Evolutionary conservation across 345 rosid genomes (phyloP).

Genomic region (Pelargonium nanum): DNA sequence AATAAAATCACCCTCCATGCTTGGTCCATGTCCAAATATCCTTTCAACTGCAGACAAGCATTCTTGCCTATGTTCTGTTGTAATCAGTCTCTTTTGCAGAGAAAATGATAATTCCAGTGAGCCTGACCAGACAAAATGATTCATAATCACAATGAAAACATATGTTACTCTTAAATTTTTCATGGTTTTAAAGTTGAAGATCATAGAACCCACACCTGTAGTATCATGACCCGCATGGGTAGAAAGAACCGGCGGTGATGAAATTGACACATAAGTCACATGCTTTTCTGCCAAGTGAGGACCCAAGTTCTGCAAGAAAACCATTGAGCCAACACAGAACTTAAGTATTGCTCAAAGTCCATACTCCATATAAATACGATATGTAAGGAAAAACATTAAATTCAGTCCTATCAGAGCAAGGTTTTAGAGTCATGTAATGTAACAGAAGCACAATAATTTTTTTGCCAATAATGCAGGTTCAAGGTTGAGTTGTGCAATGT

Average conservation of each 20-base stretch:
- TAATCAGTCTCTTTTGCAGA: slow-evolving; percentile 29
- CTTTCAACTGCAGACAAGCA: slow-evolving; percentile 43
- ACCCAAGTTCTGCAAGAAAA: slow-evolving; percentile 37
- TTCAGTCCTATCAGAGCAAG: slow-evolving; percentile 2
- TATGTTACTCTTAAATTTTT: no score
- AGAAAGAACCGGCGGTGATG: slow-evolving; percentile 67
- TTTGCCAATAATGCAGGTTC: no score
- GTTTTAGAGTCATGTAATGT: neutral
- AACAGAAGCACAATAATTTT: no score
- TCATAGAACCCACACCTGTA: slow-evolving; percentile 30
- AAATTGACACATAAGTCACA: slow-evolving; percentile 32
- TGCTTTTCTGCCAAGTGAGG: slow-evolving; percentile 36
- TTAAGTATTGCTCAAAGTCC: neutral
- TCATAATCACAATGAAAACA: neutral
- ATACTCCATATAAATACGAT: neutral
- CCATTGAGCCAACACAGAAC: neutral
- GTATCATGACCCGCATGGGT: slow-evolving; percentile 10
- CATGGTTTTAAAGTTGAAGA: no score
- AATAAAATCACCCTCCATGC: slow-evolving; percentile 52
- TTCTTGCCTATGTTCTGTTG: slow-evolving; percentile 49
- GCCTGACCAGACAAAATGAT: slow-evolving; percentile 19
- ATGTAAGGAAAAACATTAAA: neutral
- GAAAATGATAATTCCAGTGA: slow-evolving; percentile 18
- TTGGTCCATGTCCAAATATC: slow-evolving; percentile 41
- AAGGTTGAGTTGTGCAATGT: no score